These are phyloP conservation scores for Blastobotrys persicus DNA, from an alignment of 1,139 yeast genomes.

Conservation along the genomic window DNA sequence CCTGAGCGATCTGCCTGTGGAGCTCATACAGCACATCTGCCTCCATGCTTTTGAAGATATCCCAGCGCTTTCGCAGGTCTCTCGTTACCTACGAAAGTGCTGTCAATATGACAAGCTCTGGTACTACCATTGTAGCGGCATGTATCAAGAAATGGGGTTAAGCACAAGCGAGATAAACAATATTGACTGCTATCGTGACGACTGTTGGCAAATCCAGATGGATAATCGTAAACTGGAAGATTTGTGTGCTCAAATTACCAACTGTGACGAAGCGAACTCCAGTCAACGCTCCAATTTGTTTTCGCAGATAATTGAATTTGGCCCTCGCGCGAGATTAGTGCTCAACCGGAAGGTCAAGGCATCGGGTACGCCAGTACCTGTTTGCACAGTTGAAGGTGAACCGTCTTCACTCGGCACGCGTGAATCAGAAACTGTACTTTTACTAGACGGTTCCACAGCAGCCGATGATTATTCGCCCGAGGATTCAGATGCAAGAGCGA, in stretches of 20 bases:
- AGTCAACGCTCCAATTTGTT: background rate
- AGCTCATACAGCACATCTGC: constrained; percentile 13
- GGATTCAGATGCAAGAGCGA: too few relatives aligned
- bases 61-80: constrained; percentile 9
- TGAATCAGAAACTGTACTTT: background rate
- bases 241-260: background rate
- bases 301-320: constrained; percentile 1
- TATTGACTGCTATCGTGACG: background rate
- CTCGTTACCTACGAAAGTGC: background rate
- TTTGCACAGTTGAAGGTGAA: background rate
- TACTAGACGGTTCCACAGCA: background rate
- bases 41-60: constrained; percentile 2
- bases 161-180: background rate
- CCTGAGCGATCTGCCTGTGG: constrained; percentile 12
- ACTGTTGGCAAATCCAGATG: constrained; percentile 8
- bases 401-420: background rate
- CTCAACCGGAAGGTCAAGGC: background rate
- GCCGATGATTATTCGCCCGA: background rate
- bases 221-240: background rate
- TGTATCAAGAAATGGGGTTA: constrained; percentile 8
- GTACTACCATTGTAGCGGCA: constrained; percentile 4
- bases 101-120: constrained; percentile 6
- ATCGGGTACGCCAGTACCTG: background rate
- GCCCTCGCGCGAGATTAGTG: constrained; percentile 7
- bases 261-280: background rate